Evolutionary conservation across 805 yeast genomes (phyloP).

Genomic region (Candida ulmi): DNA sequence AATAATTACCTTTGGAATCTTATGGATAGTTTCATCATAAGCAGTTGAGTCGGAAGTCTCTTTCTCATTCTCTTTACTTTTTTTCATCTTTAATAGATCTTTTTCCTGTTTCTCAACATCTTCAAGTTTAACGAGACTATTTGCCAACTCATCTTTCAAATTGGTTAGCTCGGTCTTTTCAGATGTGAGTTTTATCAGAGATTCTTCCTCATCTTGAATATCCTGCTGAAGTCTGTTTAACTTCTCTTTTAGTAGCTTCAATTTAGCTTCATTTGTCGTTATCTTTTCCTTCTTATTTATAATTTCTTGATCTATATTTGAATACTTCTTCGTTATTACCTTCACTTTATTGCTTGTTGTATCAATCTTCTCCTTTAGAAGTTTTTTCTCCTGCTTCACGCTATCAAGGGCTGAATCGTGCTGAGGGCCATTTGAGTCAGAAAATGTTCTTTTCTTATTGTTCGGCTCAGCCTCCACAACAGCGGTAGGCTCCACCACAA

Average conservation of each 20-base stretch:
- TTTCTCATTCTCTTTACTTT: slow-evolving; percentile 5
- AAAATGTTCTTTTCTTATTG: slow-evolving; percentile 5
- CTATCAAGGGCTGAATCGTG: background rate
- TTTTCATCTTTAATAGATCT: background rate
- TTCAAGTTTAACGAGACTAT: slow-evolving; percentile 10
- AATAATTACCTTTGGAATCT: slow-evolving; percentile 22
- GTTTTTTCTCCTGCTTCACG: background rate
- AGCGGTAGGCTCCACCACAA: background rate
- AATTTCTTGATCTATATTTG: background rate
- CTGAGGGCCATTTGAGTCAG: background rate
- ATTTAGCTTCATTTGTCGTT: background rate
- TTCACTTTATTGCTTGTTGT: background rate
- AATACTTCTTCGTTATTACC: too few relatives aligned
- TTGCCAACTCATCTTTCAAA: slow-evolving; percentile 8
- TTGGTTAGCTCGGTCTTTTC: slow-evolving; percentile 3
- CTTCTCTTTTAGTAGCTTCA: background rate
- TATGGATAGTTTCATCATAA: slow-evolving; percentile 18
- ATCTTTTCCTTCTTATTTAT: background rate
- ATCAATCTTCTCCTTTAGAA: background rate
- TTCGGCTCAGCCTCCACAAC: background rate
- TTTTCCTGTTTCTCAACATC: background rate
- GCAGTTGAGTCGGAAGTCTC: slow-evolving; percentile 1
- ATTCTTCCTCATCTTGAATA: background rate
- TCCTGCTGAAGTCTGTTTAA: background rate
- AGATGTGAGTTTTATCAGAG: background rate